Evolutionary conservation across 176 grass and related monocot genomes (phyloP), one percentile per base, ranked within the genome.

Genomic region (Poa pratensis): DNA sequence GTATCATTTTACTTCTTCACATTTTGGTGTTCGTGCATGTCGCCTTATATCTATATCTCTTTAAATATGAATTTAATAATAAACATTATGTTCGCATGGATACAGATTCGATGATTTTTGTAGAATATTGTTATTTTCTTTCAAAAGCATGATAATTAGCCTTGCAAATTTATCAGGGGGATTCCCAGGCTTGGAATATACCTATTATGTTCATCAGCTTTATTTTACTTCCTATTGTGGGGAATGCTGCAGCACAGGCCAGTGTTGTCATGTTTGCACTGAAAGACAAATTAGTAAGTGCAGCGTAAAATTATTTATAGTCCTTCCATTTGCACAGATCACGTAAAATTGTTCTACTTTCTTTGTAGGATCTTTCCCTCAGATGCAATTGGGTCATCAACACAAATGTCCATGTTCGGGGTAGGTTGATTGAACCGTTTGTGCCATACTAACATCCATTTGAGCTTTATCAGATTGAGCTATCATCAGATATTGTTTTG

Each of bases 361-460:
- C 85, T n/a, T n/a, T n/a, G n/a, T n/a, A n/a, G n/a, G n/a, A n/a
- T 70, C 86, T 92, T 84, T 90, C 87, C 8, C 89, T 94, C 48
- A 83, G 92, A 87, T 62, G 94, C 94, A 70, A 86, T 97, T 26
- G 92, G 89, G 42, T 94, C 94, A 27, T 94, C 92, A 0, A 97
- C 92, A 9, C 94, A 94, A 48, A 94, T 97, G 82, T 90, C 94
- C 57, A 97, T 97, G 92, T 94, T 97, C 80, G 92, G 75, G 88
- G 92, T 97, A 79, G 20, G 89, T 69, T 81, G 16, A 4, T 66
- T 16, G 6, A 77, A 26, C 51, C n/a, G 9, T 76, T 20, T 50
- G 51, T 82, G 23, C 9, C 60, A 46, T 58, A 1, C 46, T 68
- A 43, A 14, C 37, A 19, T 48, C 69, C 20, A 50, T 77, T 20